These are phyloP conservation scores for Calonectria pauciramosa DNA, from an alignment of 2,329 filamentous ascomycete genomes.

Conservation along the genomic window DNA sequence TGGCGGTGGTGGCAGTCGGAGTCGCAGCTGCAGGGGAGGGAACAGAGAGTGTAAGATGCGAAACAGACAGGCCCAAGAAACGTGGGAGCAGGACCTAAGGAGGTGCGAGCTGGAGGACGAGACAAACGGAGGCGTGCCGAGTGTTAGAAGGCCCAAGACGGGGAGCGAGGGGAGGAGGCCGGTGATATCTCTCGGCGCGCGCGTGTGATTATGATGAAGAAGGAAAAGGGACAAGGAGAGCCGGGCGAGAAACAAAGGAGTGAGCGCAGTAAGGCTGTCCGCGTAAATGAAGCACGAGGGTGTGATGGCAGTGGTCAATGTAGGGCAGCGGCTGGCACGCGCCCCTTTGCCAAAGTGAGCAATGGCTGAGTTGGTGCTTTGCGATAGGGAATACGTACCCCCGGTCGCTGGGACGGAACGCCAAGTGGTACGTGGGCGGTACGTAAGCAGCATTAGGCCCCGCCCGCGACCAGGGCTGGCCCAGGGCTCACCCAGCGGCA, in stretches of 20 bases:
- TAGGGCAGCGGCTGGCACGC: constrained; percentile 15
- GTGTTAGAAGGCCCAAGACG: background rate
- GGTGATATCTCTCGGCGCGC: background rate
- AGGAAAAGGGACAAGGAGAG: background rate
- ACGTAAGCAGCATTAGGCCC: constrained; percentile 6
- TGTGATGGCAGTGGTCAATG: background rate
- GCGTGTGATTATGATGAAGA: background rate
- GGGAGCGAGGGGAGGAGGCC: background rate
- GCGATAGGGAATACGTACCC: constrained; percentile 2
- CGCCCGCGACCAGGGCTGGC: background rate
- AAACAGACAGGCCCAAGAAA: background rate
- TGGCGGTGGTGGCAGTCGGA: background rate
- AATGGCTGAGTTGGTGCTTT: background rate
- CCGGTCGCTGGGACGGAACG: background rate
- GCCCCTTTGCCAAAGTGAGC: constrained; percentile 23
- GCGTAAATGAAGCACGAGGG: constrained; percentile 12
- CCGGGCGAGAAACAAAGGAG: background rate
- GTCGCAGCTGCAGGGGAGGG: background rate
- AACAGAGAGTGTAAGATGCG: background rate
- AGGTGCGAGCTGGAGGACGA: background rate
- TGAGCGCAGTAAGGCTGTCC: background rate
- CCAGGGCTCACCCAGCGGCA: background rate
- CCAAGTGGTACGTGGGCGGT: constrained; percentile 2
- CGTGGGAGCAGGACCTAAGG: background rate
- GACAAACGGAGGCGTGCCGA: background rate